These are phyloP conservation scores for Xerocomellus chrysenteron DNA, from an alignment of 768 basidiomycete genomes.

Conservation along the genomic window DNA sequence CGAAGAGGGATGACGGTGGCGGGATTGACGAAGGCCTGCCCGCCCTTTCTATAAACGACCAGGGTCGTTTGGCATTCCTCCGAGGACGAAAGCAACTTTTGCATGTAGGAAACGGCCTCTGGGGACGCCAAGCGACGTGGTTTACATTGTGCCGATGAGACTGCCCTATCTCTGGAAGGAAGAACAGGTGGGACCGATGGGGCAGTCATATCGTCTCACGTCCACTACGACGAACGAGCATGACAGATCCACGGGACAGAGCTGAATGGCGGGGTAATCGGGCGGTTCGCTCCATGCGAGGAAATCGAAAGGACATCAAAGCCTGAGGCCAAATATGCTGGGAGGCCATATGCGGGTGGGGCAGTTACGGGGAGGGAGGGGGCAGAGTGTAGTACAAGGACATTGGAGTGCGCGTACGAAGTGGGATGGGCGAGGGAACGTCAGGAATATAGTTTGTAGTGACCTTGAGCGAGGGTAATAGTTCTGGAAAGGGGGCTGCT, in stretches of 20 bases:
- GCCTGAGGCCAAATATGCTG: slow-evolving; percentile 86
- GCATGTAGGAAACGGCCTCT: slow-evolving; percentile 64
- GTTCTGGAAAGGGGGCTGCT: too few relatives aligned
- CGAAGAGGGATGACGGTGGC: slow-evolving; percentile 86
- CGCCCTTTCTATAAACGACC: slow-evolving; percentile 86
- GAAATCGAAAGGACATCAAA: slow-evolving; percentile 86
- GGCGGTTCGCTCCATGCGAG: slow-evolving; percentile 68
- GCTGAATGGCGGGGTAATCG: slow-evolving; percentile 67
- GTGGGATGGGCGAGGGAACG: slow-evolving; percentile 7
- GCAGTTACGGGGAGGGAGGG: slow-evolving; percentile 12
- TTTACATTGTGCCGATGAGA: too few relatives aligned
- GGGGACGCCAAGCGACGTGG: slow-evolving; percentile 60
- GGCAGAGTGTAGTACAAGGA: neutral
- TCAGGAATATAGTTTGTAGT: too few relatives aligned
- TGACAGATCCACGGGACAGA: slow-evolving; percentile 91
- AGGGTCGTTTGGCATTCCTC: slow-evolving; percentile 90
- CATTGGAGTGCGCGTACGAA: slow-evolving; percentile 4
- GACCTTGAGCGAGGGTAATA: too few relatives aligned
- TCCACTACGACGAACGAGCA: too few relatives aligned
- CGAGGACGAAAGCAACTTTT: slow-evolving; percentile 60
- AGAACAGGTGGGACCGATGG: too few relatives aligned
- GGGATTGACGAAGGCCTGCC: slow-evolving; percentile 86
- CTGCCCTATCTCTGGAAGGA: too few relatives aligned
- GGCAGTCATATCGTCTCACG: too few relatives aligned
- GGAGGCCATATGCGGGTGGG: slow-evolving; percentile 41